phyloP scores from a whole-genome alignment of 371 early-diverging fungal species.

The Mortierella sp. region DNA sequence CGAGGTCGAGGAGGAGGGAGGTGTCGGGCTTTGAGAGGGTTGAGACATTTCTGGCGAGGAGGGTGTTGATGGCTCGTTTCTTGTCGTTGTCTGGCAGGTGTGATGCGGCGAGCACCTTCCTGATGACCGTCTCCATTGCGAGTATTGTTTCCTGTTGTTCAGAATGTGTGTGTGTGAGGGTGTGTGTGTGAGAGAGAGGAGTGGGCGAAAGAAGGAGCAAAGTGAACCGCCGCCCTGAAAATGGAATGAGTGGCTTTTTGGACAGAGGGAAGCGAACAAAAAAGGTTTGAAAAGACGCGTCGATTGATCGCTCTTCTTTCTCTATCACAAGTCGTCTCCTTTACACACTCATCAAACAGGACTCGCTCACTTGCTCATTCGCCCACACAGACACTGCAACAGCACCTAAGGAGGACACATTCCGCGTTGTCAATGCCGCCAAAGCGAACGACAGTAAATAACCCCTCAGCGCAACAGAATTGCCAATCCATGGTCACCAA shows the following conservation, averaged over 20 bases:
- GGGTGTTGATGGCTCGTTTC: slow-evolving; percentile 16
- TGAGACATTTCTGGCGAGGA: slow-evolving; percentile 16
- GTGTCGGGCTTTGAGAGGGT: slow-evolving; percentile 24
- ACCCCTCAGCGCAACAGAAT: no score
- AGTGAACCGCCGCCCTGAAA: neutral
- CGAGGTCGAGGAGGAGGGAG: slow-evolving; percentile 30
- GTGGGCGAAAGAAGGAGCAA: neutral
- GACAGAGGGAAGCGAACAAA: neutral
- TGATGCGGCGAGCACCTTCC: slow-evolving; percentile 25
- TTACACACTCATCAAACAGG: neutral
- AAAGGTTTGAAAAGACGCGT: neutral
- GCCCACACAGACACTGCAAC: neutral
- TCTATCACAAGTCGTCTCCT: neutral
- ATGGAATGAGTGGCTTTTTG: neutral
- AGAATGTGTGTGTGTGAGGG: neutral
- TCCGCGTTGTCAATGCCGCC: slow-evolving; percentile 35
- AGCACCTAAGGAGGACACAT: slow-evolving; percentile 1
- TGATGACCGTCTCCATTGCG: slow-evolving; percentile 47
- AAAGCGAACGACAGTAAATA: slow-evolving; percentile 34
- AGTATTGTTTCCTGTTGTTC: neutral
- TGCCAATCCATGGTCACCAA: neutral
- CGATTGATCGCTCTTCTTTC: neutral
- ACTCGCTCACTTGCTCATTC: neutral
- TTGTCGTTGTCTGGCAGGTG: slow-evolving; percentile 31
- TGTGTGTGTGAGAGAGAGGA: neutral